Conservation (phyloP, 345 rosid genomes). For the Jatropha curcas region DNA sequence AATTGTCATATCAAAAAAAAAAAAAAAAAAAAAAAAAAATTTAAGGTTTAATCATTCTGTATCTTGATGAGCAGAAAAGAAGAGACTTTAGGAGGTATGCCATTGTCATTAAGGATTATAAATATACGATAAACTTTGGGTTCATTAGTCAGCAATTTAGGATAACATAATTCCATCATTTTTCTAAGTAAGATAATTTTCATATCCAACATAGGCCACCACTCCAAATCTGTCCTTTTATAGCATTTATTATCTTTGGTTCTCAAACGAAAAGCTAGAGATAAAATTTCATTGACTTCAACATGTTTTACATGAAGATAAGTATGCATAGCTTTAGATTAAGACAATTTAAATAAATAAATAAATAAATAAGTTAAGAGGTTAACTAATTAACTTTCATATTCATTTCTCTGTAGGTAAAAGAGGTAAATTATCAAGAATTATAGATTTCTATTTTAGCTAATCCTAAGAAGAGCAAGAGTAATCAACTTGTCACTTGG, state of each 20-base stretch:
- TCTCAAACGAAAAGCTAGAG: neutral
- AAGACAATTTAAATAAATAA: neutral
- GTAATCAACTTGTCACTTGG: neutral
- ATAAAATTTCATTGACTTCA: neutral
- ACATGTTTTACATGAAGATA: neutral
- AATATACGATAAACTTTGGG: no score
- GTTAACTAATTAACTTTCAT: neutral
- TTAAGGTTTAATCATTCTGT: no score
- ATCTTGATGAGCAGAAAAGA: no score
- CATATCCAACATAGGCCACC: neutral
- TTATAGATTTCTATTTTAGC: neutral
- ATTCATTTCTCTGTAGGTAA: neutral
- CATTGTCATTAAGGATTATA: no score
- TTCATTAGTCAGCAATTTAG: neutral
- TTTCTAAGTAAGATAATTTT: no score
- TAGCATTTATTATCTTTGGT: neutral
- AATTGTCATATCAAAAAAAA: no score
- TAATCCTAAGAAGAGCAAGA: neutral
- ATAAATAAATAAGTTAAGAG: no score
- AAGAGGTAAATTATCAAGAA: neutral
- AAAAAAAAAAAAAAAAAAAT: no score
- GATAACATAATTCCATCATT: neutral
- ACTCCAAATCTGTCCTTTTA: no score
- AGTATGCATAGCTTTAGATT: neutral
- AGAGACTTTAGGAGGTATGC: no score